These are phyloP conservation scores for Prunus dulcis DNA, from an alignment of 306 rosid genomes.

Conservation along the genomic window DNA sequence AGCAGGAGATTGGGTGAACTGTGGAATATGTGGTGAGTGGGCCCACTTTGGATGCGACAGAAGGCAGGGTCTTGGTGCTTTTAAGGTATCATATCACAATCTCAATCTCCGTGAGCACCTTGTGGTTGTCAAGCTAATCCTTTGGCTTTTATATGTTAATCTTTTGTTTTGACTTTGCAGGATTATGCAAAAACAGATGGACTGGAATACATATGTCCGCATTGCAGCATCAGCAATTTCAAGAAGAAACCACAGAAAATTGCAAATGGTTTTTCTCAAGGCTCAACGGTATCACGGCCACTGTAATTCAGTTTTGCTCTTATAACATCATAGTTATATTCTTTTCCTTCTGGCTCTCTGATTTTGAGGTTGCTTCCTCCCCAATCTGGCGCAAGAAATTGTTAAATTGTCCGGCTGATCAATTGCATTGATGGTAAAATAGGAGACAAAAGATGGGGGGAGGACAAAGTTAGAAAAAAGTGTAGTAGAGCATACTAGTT, in stretches of 20 bases:
- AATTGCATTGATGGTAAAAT: conserved; percentile 4
- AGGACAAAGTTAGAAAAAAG: conserved; percentile 17
- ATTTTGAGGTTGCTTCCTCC: conserved; percentile 19
- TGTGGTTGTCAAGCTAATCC: not conserved
- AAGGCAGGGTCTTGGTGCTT: conserved; percentile 98
- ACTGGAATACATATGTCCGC: conserved; percentile 96
- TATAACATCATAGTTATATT: conserved; percentile 2
- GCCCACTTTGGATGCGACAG: conserved; percentile 99
- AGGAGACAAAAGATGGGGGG: conserved; percentile 9
- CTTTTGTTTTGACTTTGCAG: conserved; percentile 39
- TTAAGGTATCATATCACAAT: conserved; percentile 60
- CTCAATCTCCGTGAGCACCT: not conserved
- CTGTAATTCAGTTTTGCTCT: conserved; percentile 48
- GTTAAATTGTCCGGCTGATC: conserved; percentile 18
- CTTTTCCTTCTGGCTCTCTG: conserved; percentile 23
- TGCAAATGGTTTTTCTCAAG: conserved; percentile 73
- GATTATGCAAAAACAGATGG: conserved; percentile 99
- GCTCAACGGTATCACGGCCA: conserved; percentile 55
- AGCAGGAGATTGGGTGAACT: conserved; percentile 99
- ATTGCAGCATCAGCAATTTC: conserved; percentile 87
- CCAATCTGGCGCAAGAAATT: conserved; percentile 12
- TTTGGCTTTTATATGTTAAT: not conserved
- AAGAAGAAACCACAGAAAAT: conserved; percentile 82
- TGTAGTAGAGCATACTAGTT: conserved; percentile 38
- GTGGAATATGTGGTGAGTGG: conserved; percentile 99